These are phyloP conservation scores for Sclerotinia borealis DNA, from an alignment of 2,329 filamentous ascomycete species.

Conservation along the genomic window DNA sequence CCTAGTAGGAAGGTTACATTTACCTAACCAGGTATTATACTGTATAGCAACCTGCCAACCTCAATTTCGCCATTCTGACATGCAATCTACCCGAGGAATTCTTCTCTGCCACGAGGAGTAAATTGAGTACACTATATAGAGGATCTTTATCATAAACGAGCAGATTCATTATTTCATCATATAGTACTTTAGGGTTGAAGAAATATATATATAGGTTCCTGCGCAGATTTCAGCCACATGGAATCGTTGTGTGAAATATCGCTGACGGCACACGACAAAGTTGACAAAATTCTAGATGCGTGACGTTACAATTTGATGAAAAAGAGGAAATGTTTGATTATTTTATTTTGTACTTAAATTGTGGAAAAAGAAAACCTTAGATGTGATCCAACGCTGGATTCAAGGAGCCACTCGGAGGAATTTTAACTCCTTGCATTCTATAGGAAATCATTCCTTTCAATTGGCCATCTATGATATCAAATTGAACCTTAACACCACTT, in stretches of 20 bases:
- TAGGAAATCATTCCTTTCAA: neutral
- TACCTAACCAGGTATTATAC: neutral
- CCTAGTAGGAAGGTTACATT: constrained; percentile 2
- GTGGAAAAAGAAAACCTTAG: neutral
- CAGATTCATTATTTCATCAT: neutral
- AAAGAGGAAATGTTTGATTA: too few relatives aligned
- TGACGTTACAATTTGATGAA: neutral
- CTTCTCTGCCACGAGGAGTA: neutral
- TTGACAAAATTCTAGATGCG: neutral
- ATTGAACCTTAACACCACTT: neutral
- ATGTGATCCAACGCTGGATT: neutral
- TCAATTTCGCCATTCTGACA: constrained; percentile 5
- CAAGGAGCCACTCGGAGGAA: too few relatives aligned
- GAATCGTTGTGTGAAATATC: too few relatives aligned
- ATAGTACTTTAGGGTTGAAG: neutral
- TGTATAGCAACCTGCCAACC: neutral
- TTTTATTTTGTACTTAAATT: neutral
- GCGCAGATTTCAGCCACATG: neutral
- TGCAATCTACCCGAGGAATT: neutral
- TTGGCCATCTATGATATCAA: neutral
- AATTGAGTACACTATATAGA: neutral
- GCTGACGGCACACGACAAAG: neutral
- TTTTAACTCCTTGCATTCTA: neutral
- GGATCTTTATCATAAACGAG: neutral
- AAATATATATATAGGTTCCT: neutral